Evolutionary conservation across 257 asterid genomes (phyloP).

Genomic region (Solanum bulbocastanum): DNA sequence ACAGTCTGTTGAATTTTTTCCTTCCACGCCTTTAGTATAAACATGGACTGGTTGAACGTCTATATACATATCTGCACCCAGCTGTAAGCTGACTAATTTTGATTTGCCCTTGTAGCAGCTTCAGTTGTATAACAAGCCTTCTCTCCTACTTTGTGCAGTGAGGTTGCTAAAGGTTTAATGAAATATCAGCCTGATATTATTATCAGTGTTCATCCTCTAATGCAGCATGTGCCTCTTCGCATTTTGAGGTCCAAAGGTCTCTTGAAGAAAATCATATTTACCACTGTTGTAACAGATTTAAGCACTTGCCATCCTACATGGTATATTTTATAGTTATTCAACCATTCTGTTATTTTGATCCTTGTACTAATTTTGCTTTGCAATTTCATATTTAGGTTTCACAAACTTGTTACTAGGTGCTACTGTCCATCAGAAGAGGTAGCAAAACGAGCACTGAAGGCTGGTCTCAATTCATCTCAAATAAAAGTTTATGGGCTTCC

Average conservation of each 20-base stretch:
- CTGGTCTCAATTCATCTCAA: conserved; percentile 79
- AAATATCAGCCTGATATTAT: conserved; percentile 92
- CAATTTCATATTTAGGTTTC: conserved; percentile 58
- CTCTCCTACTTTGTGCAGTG: conserved; percentile 38
- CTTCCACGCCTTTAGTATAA: background rate
- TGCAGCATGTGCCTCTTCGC: conserved; percentile 99
- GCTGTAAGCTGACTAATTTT: background rate
- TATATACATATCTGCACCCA: background rate
- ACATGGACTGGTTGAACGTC: background rate
- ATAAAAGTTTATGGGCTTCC: conserved; percentile 94
- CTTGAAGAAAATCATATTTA: conserved; percentile 83
- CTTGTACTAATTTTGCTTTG: conserved; percentile 4
- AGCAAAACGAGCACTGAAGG: conserved; percentile 87
- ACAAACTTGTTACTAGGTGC: conserved; percentile 96
- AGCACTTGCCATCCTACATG: conserved; percentile 98
- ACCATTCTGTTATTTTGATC: background rate
- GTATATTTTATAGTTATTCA: conserved; percentile 27
- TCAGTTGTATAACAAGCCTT: background rate
- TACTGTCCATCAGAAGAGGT: conserved; percentile 97
- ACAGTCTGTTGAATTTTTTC: background rate
- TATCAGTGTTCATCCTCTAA: conserved; percentile 95
- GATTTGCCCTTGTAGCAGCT: background rate
- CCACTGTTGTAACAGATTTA: conserved; percentile 90
- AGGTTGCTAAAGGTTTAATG: conserved; percentile 94
- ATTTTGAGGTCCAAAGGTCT: conserved; percentile 86